Percentiles rank a stretch among this genome's conserved stretches.
Conservation (phyloP, 306 rosid species). For the Begonia loranthoides region DNA sequence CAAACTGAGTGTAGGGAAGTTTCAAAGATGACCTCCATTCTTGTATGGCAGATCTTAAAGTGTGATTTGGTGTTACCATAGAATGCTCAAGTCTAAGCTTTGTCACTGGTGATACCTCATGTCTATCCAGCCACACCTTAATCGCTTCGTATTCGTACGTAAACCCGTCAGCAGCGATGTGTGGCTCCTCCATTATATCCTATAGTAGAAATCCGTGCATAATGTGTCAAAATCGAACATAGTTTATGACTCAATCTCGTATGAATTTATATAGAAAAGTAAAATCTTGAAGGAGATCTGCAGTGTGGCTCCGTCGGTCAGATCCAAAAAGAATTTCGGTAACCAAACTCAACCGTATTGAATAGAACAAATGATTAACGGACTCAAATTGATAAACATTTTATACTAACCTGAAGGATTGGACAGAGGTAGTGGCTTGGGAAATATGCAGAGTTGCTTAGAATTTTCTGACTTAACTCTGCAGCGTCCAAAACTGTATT, state of each 20-base stretch:
- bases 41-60: conserved; percentile 69
- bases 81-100: conserved; percentile 46
- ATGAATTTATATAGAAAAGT: too few species aligned
- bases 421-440: conserved; percentile 89
- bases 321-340: too few species aligned
- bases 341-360: too few species aligned
- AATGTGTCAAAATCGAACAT: conserved; percentile 2
- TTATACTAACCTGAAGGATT: conserved; percentile 65
- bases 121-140: conserved; percentile 76
- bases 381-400: not conserved
- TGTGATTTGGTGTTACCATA: conserved; percentile 54
- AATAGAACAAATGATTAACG: too few species aligned
- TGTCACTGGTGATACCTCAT: conserved; percentile 65
- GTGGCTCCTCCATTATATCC: conserved; percentile 89
- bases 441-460: conserved; percentile 18
- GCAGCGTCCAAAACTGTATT: conserved; percentile 40
- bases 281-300: not conserved
- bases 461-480: conserved; percentile 31
- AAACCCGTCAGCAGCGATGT: conserved; percentile 84
- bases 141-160: conserved; percentile 75
- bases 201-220: conserved; percentile 17
- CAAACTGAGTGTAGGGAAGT: not conserved
- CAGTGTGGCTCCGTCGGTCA: too few species aligned
- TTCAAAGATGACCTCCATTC: conserved; percentile 53
- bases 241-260: not conserved